Base-by-base conservation (phyloP, 306 rosid genomes). In the Trifolium dubium region DNA sequence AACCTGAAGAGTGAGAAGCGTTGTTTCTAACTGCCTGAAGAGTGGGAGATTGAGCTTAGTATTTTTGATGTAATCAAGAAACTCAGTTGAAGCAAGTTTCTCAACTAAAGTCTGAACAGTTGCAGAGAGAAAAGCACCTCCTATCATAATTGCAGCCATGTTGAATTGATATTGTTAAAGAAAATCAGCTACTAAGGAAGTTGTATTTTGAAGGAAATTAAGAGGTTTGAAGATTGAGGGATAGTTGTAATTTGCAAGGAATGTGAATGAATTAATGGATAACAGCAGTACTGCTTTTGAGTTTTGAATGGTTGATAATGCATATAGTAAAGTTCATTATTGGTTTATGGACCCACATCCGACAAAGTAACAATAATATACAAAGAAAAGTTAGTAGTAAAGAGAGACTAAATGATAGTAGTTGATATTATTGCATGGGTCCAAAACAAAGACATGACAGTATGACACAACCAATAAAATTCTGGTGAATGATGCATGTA, bases 91-190 rank as follows among this genome's bases (percentile, higher is more conserved):
- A 4, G 51, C 15, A 2, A 64, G 69, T 10, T 64, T 64, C 15
- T 64, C 50, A 2, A 18, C 5, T 39, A 64, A 9, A 15, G 69
- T 64, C 3, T 64, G 53, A 41, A 64, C 6, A 64, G 70, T 18
- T 4, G 70, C 70, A 18, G 70, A 64, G 18, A 64, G 70, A 40
- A 64, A 64, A 10, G 70, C 70, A 19, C 70, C 53, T 18, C 70
- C 53, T 2, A 40, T 29, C 70, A 64, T 18, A 64, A 53, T n/a
- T 62, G 69, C 15, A 64, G 69, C 50, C 50, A 62, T 62, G n/a
- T 32, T 61, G 0, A 44, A 0, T 14, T 44, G 5, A 49, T 49
- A n/a, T 23, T 23, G 23, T 23, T 23, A 23, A 23, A 23, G 23
- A 0, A 23, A 23, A 23, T 23, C 23, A 23, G 23, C 1, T 23